These are phyloP conservation scores for Solanum rostratum DNA, from an alignment of 257 asterid genomes.

Conservation along the genomic window DNA sequence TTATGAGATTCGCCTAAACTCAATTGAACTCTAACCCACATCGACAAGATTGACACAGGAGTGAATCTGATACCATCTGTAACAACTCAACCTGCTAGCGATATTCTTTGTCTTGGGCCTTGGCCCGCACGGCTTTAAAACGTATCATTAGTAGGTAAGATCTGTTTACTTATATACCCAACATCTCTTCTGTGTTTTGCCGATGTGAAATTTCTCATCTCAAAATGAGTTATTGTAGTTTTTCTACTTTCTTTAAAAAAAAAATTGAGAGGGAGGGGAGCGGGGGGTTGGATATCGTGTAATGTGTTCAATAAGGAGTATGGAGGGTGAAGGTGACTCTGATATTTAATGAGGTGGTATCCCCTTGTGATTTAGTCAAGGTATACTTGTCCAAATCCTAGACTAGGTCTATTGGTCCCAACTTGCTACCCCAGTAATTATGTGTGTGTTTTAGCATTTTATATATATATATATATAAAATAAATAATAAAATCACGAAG, in stretches of 20 bases:
- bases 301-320: background rate
- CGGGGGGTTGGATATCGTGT: background rate
- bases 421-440: background rate
- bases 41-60: too few relatives aligned
- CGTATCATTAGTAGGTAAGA: too few relatives aligned
- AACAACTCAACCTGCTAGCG: too few relatives aligned
- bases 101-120: too few relatives aligned
- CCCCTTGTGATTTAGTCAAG: background rate
- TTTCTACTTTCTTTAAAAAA: background rate
- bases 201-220: too few relatives aligned
- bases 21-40: too few relatives aligned
- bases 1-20: too few relatives aligned
- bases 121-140: too few relatives aligned
- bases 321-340: background rate
- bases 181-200: too few relatives aligned
- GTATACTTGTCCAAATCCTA: background rate
- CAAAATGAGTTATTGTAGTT: background rate
- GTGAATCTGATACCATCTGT: too few relatives aligned
- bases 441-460: background rate
- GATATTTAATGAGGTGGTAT: background rate
- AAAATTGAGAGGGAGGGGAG: background rate
- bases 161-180: too few relatives aligned
- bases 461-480: accelerated
- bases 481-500: background rate
- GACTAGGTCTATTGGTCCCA: background rate